A percentile compares a stretch with the other conserved stretches of the same genome.
Evolutionary conservation across 2,329 filamentous ascomycete species (phyloP).

Genomic region (Phyllachora maydis): DNA sequence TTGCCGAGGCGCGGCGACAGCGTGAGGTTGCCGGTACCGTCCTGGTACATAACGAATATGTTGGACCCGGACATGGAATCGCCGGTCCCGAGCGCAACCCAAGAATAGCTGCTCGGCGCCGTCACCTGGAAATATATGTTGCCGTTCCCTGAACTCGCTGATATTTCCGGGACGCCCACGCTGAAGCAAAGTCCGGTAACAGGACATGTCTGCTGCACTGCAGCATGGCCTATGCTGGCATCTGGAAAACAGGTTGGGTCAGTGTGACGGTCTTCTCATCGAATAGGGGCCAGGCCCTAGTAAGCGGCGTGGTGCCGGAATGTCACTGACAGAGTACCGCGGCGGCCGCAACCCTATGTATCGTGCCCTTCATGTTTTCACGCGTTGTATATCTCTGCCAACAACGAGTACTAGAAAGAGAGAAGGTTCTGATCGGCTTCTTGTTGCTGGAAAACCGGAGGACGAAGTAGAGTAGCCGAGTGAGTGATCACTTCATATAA

Average conservation of each 20-base stretch:
- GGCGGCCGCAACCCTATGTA: no score
- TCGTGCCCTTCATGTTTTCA: no score
- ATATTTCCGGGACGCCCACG: slow-evolving; percentile 29
- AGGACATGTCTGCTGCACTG: no score
- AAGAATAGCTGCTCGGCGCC: slow-evolving; percentile 29
- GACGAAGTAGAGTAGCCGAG: no score
- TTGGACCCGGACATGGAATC: slow-evolving; percentile 30
- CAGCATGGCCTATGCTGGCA: no score
- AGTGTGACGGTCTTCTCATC: not conserved
- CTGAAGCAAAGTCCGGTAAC: slow-evolving; percentile 38
- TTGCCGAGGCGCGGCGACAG: slow-evolving; percentile 31
- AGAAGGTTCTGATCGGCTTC: no score
- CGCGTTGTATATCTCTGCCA: no score
- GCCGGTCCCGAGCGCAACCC: slow-evolving; percentile 39
- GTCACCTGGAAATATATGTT: slow-evolving; percentile 40
- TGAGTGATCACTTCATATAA: no score
- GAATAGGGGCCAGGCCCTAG: not conserved
- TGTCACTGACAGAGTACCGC: no score
- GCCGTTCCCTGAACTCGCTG: slow-evolving; percentile 23
- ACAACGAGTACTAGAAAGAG: no score
- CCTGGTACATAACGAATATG: slow-evolving; percentile 42
- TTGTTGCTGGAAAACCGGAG: no score
- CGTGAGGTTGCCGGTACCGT: slow-evolving; percentile 37
- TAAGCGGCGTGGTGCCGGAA: no score
- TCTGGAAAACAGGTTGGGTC: not conserved